These are phyloP conservation scores for Sarcodon aspratus DNA, from an alignment of 768 basidiomycete genomes.

Conservation along the genomic window DNA sequence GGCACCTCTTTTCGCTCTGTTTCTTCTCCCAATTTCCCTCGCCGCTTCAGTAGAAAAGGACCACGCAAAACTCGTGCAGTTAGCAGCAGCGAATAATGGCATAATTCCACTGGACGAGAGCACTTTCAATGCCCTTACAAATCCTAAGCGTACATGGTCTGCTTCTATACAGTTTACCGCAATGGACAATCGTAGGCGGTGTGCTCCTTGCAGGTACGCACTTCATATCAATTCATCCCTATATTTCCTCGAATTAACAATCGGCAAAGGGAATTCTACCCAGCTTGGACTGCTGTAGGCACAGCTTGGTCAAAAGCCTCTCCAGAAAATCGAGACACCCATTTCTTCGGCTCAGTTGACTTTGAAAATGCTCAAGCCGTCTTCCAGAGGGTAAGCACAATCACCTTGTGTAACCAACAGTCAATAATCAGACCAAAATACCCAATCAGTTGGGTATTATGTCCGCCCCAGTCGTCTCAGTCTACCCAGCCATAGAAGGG, in stretches of 20 bases:
- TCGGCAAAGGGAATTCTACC: conserved; percentile 67
- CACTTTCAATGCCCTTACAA: conserved; percentile 68
- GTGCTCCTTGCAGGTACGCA: conserved; percentile 83
- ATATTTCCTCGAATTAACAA: background rate
- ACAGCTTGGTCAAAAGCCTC: conserved; percentile 69
- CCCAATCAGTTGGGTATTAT: conserved; percentile 59
- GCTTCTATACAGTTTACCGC: conserved; percentile 87
- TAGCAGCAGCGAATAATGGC: conserved; percentile 67
- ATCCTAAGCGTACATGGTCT: conserved; percentile 75
- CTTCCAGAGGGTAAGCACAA: conserved; percentile 63
- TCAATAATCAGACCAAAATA: background rate
- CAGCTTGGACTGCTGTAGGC: conserved; percentile 71
- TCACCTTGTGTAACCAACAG: background rate
- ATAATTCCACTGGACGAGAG: conserved; percentile 70
- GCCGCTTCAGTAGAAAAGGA: conserved; percentile 17
- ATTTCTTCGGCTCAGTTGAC: conserved; percentile 91
- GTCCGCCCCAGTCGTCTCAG: conserved; percentile 77
- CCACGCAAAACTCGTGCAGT: conserved; percentile 50
- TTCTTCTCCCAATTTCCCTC: conserved; percentile 18
- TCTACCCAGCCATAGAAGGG: conserved; percentile 65
- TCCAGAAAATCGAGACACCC: conserved; percentile 51
- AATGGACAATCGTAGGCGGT: conserved; percentile 67
- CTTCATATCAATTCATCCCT: background rate
- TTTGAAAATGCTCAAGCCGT: conserved; percentile 67
- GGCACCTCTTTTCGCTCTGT: conserved; percentile 20